A percentile compares a stretch with the other conserved stretches of the same genome.
These are phyloP conservation scores for Xylaria sp. DNA, from an alignment of 2,329 filamentous ascomycete genomes.

Conservation along the genomic window DNA sequence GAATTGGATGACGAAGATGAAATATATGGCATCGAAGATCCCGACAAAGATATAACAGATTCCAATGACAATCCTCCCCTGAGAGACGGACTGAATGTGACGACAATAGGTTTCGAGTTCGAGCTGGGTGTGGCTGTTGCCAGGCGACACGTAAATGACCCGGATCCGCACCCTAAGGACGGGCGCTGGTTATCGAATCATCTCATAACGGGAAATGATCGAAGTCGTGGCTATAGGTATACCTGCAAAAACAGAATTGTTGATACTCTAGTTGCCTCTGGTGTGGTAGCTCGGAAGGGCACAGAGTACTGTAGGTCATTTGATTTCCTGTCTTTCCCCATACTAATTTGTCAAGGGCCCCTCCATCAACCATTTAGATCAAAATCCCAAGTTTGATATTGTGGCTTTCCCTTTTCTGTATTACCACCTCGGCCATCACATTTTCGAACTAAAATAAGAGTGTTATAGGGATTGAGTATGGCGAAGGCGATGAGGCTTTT, in stretches of 20 bases:
- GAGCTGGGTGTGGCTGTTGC: conserved; percentile 29
- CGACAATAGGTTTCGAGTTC: conserved; percentile 33
- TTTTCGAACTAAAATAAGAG: background rate
- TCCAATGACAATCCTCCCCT: background rate
- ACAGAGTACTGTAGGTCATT: background rate
- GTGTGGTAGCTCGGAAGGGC: conserved; percentile 15
- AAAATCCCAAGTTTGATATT: no score
- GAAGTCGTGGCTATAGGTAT: background rate
- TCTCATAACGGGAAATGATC: background rate
- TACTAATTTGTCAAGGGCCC: no score
- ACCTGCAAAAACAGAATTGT: conserved; percentile 29
- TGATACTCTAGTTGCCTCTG: conserved; percentile 12
- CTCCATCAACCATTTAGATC: no score
- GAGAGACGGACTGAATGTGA: conserved; percentile 1
- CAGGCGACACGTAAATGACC: accelerated
- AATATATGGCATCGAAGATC: no score
- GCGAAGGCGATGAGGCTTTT: background rate
- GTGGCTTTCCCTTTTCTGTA: background rate
- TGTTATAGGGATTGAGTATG: background rate
- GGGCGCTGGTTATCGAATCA: conserved; percentile 15
- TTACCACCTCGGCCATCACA: background rate
- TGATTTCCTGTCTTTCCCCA: background rate
- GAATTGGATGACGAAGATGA: no score
- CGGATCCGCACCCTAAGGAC: conserved; percentile 31
- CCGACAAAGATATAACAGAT: no score